phyloP scores from a whole-genome alignment of 2,329 filamentous ascomycete genomes.

The Claviceps sp. region DNA sequence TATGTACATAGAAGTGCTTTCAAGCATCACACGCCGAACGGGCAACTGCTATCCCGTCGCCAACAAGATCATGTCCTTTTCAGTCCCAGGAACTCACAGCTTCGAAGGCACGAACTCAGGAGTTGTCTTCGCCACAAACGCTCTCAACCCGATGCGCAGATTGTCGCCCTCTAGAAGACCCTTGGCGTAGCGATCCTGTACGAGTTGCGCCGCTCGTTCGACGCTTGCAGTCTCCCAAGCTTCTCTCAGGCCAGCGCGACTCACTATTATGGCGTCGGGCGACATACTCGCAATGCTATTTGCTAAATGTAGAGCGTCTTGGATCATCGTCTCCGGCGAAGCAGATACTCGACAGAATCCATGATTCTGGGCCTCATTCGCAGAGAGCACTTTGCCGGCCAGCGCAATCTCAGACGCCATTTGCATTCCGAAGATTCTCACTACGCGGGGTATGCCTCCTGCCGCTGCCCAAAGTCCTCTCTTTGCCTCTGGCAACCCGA shows the following conservation, averaged over 20 bases:
- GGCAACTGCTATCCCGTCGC: too few relatives aligned
- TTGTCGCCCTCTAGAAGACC: conserved; percentile 30
- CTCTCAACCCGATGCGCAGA: conserved; percentile 33
- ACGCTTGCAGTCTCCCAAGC: conserved; percentile 27
- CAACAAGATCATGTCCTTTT: not conserved
- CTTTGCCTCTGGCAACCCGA: conserved; percentile 39
- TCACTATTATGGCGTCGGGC: conserved; percentile 26
- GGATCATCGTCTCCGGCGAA: conserved; percentile 24
- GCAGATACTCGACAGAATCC: conserved; percentile 20
- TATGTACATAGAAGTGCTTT: too few relatives aligned
- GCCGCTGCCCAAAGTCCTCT: conserved; percentile 40
- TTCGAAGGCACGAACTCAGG: conserved; percentile 36
- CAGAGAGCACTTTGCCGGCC: conserved; percentile 30
- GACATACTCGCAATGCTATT: conserved; percentile 20
- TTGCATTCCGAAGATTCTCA: conserved; percentile 31
- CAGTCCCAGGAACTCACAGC: conserved; percentile 16
- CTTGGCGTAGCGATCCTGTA: conserved; percentile 26
- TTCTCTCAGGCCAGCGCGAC: conserved; percentile 23
- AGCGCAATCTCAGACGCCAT: conserved; percentile 35
- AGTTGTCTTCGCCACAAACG: conserved; percentile 37
- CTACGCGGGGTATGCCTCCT: conserved; percentile 36
- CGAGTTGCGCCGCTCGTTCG: conserved; percentile 25
- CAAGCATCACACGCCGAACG: too few relatives aligned
- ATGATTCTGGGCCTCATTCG: conserved; percentile 20
- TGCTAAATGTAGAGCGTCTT: conserved; percentile 23